Percentiles rank a stretch among this genome's conserved stretches.
phyloP scores from a whole-genome alignment of 106 monocot species.

The Acanthochlamys bracteata region DNA sequence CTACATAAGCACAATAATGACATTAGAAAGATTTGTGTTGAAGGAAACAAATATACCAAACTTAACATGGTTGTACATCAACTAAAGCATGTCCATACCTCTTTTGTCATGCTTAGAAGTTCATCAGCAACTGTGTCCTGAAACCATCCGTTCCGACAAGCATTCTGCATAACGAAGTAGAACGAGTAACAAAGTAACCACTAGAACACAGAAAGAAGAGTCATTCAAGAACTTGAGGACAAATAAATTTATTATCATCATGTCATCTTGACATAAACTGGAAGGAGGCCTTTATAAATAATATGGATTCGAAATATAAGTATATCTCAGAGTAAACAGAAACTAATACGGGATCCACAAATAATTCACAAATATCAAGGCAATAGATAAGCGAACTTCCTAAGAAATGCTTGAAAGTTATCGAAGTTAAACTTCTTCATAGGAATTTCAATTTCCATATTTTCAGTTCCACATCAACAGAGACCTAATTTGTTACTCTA shows the following conservation, averaged over 20 bases:
- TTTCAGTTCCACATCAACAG: too few species aligned
- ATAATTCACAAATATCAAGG: too few species aligned
- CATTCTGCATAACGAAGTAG: slow-evolving; percentile 22
- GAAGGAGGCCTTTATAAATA: neutral
- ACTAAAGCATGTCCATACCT: slow-evolving; percentile 15
- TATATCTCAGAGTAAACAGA: too few species aligned
- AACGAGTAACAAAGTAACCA: neutral
- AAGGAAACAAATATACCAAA: neutral
- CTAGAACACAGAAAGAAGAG: neutral
- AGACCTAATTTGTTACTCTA: too few species aligned
- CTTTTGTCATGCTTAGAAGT: slow-evolving; percentile 24
- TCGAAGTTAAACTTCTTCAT: too few species aligned
- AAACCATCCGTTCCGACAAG: slow-evolving; percentile 36
- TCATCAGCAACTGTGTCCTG: slow-evolving; percentile 18
- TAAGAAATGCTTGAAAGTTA: too few species aligned
- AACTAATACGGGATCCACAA: too few species aligned
- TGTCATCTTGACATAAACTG: neutral
- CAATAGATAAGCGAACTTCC: too few species aligned
- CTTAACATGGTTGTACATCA: neutral
- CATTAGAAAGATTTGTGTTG: slow-evolving; percentile 12
- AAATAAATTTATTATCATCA: neutral
- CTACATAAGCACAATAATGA: slow-evolving; percentile 19
- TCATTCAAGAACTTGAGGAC: neutral
- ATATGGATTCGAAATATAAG: too few species aligned
- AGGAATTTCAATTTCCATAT: too few species aligned